A percentile compares a stretch with the other conserved stretches of the same genome.
These are phyloP conservation scores for Carex kokanica DNA, from an alignment of 176 grass and related monocot species.

Conservation along the genomic window DNA sequence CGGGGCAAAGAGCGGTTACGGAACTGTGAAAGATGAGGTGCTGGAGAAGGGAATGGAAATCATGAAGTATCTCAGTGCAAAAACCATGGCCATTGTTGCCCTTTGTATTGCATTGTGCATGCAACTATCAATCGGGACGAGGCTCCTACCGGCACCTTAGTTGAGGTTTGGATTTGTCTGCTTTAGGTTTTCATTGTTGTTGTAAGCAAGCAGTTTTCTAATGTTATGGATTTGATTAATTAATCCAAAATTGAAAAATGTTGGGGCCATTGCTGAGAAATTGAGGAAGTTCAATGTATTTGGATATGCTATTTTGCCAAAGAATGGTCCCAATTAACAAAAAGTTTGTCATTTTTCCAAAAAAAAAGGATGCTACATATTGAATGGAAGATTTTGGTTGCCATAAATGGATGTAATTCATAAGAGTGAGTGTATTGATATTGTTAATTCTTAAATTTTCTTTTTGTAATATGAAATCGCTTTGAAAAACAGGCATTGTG, in stretches of 20 bases:
- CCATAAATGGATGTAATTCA: slow-evolving; percentile 14
- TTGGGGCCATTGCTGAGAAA: not conserved
- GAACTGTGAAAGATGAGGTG: slow-evolving; percentile 38
- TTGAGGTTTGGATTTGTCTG: slow-evolving; percentile 7
- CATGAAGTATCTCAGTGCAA: slow-evolving; percentile 55
- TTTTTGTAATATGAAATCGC: not conserved
- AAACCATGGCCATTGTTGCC: slow-evolving; percentile 65
- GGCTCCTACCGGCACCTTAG: slow-evolving; percentile 53
- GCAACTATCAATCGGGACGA: slow-evolving; percentile 65
- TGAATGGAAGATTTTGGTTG: slow-evolving; percentile 9
- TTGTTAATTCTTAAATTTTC: slow-evolving; percentile 8
- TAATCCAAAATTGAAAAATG: slow-evolving; percentile 9
- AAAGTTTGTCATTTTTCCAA: not conserved
- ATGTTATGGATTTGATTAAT: slow-evolving; percentile 9
- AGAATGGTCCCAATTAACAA: slow-evolving; percentile 6
- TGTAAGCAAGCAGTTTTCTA: slow-evolving; percentile 10
- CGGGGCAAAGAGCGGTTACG: slow-evolving; percentile 47
- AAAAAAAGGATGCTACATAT: not conserved
- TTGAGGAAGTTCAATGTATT: not conserved
- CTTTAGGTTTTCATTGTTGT: not conserved
- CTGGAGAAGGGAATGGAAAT: slow-evolving; percentile 48
- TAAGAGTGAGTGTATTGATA: slow-evolving; percentile 9
- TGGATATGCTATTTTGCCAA: slow-evolving; percentile 7
- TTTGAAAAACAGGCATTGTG: not conserved
- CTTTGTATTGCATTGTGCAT: slow-evolving; percentile 72